Base-by-base conservation (phyloP, 306 rosid species). In the Corylus heterophylla region DNA sequence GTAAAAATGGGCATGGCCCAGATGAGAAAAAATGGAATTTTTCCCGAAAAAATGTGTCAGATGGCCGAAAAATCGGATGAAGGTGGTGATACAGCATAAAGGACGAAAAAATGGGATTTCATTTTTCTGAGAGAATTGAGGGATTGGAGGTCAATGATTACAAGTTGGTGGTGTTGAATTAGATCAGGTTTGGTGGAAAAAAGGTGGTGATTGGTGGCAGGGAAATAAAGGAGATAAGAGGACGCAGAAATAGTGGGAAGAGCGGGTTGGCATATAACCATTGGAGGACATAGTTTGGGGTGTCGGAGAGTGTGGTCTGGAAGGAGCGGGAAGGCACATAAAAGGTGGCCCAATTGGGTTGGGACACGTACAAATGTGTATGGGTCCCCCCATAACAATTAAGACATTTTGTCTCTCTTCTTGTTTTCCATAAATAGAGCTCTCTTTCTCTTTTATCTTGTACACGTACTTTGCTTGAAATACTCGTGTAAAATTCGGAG, bases 1-100 rank as follows among this genome's bases (percentile, higher is more conserved):
- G 74, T n/a, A 9, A n/a, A 64, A 66, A 49, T 27, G 79, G 76
- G 73, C 6, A 12, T 69, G 80, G 58, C 85, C 83, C 64, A 56
- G 83, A 61, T 71, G 59, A 7, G n/a, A 72, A 39, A 78, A 84
- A 47, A 18, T 50, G 10, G 50, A 44, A 78, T 62, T n/a, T n/a
- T 39, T 83, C 71, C 73, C 8, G 74, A 85, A 78, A 76, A 16
- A 76, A 39, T 67, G 87, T 77, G 79, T 81, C 72, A 69, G 56
- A 69, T 1, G 80, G 80, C 35, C 25, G 25, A 22, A 22, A 22
- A 22, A 22, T 22, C 25, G 25, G 25, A 22, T 22, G 4, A 59
- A 59, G 66, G 7, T 31, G 0, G 13, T 64, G 5, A 3, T 31
- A 10, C 48, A 35, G 12, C 10, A 64, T 35, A 31, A 31, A 7